Evolutionary conservation across 108 stramenopile species (phyloP).

Genomic region (Cyclotella cryptica): DNA sequence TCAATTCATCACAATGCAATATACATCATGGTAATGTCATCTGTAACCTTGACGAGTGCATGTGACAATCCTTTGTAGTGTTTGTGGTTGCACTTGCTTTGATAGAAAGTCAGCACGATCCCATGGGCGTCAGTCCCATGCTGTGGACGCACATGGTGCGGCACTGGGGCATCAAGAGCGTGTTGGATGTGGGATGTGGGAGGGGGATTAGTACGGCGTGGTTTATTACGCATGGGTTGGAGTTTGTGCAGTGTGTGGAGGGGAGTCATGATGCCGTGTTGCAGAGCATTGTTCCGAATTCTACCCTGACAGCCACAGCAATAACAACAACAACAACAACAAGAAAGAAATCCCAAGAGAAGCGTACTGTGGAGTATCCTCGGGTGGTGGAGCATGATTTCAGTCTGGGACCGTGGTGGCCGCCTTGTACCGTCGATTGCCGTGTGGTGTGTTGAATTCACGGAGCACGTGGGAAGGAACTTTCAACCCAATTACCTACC

Average conservation of each 20-base stretch:
- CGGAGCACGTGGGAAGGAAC: no score
- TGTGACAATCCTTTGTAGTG: no score
- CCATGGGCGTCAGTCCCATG: conserved; percentile 48
- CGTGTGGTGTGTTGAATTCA: conserved; percentile 83
- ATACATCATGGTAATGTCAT: no score
- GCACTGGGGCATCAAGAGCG: conserved; percentile 58
- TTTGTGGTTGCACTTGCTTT: no score
- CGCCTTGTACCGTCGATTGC: conserved; percentile 77
- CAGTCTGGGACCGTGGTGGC: conserved; percentile 95
- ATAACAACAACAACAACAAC: no score
- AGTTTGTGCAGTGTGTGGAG: conserved; percentile 53
- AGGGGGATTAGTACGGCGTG: conserved; percentile 66
- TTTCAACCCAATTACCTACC: conserved; percentile 81
- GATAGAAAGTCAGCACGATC: no score
- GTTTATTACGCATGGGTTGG: conserved; percentile 62
- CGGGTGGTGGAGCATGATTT: no score
- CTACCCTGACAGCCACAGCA: no score
- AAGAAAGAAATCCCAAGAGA: no score
- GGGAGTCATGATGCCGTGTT: conserved; percentile 72
- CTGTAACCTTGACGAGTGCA: no score
- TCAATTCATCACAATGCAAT: no score
- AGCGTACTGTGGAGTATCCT: no score
- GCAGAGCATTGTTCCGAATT: conserved; percentile 66
- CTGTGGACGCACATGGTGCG: conserved; percentile 59
- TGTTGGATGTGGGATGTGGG: conserved; percentile 85